A percentile compares a stretch with the other conserved stretches of the same genome.
Conservation (phyloP, 2,329 filamentous ascomycete genomes). For the Colletotrichum scovillei region DNA sequence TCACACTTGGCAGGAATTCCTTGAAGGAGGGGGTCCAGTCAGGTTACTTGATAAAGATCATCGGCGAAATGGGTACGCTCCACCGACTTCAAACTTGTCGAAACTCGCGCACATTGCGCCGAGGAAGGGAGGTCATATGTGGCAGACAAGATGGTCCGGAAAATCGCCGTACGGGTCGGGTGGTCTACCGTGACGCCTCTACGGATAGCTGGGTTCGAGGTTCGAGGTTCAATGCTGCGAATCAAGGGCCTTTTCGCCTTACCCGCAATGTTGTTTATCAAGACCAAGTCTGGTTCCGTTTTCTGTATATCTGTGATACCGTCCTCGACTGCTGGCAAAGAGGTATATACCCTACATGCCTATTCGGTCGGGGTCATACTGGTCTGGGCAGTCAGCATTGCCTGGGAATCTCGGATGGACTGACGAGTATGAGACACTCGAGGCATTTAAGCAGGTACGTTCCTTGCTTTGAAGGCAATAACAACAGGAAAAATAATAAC, state of each 20-base stretch:
- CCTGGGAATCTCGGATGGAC: background rate
- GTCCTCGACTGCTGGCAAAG: background rate
- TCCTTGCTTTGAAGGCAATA: background rate
- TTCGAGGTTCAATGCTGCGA: background rate
- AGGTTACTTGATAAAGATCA: constrained; percentile 16
- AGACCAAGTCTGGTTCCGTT: background rate
- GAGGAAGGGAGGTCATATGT: background rate
- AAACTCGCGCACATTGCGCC: constrained; percentile 5
- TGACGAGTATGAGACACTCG: background rate
- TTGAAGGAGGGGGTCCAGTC: background rate
- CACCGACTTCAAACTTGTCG: constrained; percentile 13
- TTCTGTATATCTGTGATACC: background rate
- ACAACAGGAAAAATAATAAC: too few relatives aligned
- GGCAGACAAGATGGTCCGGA: background rate
- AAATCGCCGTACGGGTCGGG: background rate
- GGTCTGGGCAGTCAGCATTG: too few relatives aligned
- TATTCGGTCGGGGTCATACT: background rate
- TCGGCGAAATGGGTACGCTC: constrained; percentile 12
- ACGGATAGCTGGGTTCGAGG: background rate
- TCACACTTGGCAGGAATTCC: constrained; percentile 8
- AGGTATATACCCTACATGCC: background rate
- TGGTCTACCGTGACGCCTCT: background rate
- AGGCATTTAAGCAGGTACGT: background rate
- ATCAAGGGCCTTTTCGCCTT: background rate
- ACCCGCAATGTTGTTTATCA: background rate